These are phyloP conservation scores for Leishmania martiniquensis DNA, from an alignment of 208 protist genomes.

Conservation along the genomic window DNA sequence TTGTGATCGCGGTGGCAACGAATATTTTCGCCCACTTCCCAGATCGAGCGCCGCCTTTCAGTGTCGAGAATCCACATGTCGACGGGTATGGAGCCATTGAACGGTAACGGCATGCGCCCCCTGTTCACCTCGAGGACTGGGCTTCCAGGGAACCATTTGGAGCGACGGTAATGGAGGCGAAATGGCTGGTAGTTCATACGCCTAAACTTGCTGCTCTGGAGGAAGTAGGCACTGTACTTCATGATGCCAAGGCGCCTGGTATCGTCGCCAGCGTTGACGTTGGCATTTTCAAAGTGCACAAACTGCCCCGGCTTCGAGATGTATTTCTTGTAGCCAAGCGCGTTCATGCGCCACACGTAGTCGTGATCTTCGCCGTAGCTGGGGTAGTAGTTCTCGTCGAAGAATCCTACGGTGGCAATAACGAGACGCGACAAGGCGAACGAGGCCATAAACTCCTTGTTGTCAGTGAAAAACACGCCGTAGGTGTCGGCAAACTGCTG, in stretches of 20 bases:
- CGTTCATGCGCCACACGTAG: slow-evolving; percentile 25
- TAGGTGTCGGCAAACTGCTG: slow-evolving; percentile 17
- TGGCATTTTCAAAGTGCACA: slow-evolving; percentile 31
- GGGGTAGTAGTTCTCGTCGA: slow-evolving; percentile 69
- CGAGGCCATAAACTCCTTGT: slow-evolving; percentile 22
- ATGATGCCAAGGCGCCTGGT: slow-evolving; percentile 9
- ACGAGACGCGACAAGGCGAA: slow-evolving; percentile 45
- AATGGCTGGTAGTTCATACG: slow-evolving; percentile 36
- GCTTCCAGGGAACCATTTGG: slow-evolving; percentile 20
- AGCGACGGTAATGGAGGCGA: slow-evolving; percentile 25
- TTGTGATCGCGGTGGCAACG: slow-evolving; percentile 5
- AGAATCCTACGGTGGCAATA: slow-evolving; percentile 46
- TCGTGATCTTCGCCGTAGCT: slow-evolving; percentile 61
- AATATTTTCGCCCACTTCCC: slow-evolving; percentile 15
- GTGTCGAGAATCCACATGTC: slow-evolving; percentile 38
- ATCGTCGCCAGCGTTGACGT: slow-evolving; percentile 12
- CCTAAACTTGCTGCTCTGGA: slow-evolving; percentile 1
- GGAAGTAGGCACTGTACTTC: slow-evolving; percentile 12
- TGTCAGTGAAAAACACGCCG: slow-evolving; percentile 37
- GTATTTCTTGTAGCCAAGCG: slow-evolving; percentile 35
- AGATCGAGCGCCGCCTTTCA: slow-evolving; percentile 8
- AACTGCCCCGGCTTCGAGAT: slow-evolving; percentile 12
- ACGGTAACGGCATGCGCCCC: slow-evolving; percentile 12
- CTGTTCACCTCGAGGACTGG: not conserved
- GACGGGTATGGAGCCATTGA: slow-evolving; percentile 25